phyloP scores from a whole-genome alignment of 2,329 filamentous ascomycete genomes.

The Microascus cirrosus region DNA sequence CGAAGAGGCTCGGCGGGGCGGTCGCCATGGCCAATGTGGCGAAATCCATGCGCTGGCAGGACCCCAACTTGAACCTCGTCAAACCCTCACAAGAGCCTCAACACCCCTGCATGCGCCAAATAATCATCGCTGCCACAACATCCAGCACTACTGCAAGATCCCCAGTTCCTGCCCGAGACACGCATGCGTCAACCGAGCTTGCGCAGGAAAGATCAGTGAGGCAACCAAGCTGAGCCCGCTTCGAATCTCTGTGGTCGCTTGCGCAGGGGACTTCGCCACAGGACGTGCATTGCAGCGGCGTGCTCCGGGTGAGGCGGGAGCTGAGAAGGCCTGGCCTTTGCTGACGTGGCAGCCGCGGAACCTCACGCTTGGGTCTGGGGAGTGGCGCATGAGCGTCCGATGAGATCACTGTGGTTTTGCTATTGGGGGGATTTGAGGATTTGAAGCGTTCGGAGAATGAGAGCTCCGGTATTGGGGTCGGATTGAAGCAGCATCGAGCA shows the following conservation, averaged over 20 bases:
- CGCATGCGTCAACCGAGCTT: background rate
- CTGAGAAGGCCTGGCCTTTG: background rate
- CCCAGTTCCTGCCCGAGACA: background rate
- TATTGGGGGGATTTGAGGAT: background rate
- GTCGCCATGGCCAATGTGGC: background rate
- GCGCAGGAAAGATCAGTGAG: background rate
- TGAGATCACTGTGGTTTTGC: background rate
- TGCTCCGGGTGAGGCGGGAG: background rate
- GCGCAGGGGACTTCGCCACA: background rate
- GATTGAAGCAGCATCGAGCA: background rate
- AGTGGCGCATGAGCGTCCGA: background rate
- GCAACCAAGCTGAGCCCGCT: background rate
- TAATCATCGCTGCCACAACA: background rate
- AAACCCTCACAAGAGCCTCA: background rate
- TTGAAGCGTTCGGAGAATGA: background rate
- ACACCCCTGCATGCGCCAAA: background rate
- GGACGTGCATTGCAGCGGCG: background rate
- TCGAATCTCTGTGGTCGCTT: background rate
- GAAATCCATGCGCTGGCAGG: conserved; percentile 1
- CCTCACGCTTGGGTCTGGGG: background rate
- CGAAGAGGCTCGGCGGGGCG: too few species aligned
- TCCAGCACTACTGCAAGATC: background rate
- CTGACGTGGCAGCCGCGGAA: background rate
- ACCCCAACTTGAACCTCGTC: background rate
- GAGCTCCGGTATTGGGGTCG: background rate